These are phyloP conservation scores for Neolecta irregularis DNA, from an alignment of 1,139 yeast species.

Conservation along the genomic window DNA sequence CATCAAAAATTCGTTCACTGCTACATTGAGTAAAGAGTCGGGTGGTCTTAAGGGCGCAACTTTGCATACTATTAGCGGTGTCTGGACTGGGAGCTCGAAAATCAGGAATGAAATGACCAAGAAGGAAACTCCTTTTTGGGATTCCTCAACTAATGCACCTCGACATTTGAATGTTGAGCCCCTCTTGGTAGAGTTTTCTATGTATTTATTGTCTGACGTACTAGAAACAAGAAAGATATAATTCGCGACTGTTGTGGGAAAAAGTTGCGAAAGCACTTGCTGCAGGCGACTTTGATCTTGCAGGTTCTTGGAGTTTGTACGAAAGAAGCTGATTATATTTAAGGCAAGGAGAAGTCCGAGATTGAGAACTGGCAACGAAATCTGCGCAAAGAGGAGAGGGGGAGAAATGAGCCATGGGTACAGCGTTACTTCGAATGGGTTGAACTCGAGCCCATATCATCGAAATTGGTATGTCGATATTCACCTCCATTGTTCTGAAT, in stretches of 20 bases:
- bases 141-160: constrained; percentile 13
- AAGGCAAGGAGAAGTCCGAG: constrained; percentile 54
- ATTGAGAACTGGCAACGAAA: constrained; percentile 77
- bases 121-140: constrained; percentile 17
- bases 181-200: constrained; percentile 51
- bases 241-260: constrained; percentile 72
- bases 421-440: constrained; percentile 75
- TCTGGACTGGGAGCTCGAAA: constrained; percentile 70
- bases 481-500: no score
- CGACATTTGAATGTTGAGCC: constrained; percentile 20
- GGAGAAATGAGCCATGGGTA: constrained; percentile 47
- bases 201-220: constrained; percentile 61
- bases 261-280: constrained; percentile 79
- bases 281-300: constrained; percentile 54
- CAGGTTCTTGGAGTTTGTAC: no score
- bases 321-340: no score
- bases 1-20: constrained; percentile 81
- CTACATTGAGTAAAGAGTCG: constrained; percentile 46
- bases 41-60: constrained; percentile 37
- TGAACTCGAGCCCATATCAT: no score
- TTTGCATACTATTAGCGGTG: constrained; percentile 67
- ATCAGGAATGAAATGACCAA: constrained; percentile 30
- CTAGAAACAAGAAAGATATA: constrained; percentile 58
- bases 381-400: constrained; percentile 54
- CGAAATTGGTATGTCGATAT: no score